Percentiles rank a stretch among this genome's conserved stretches.
Evolutionary conservation across 2,329 filamentous ascomycete species (phyloP).

Genomic region (Fusarium lyarnte): DNA sequence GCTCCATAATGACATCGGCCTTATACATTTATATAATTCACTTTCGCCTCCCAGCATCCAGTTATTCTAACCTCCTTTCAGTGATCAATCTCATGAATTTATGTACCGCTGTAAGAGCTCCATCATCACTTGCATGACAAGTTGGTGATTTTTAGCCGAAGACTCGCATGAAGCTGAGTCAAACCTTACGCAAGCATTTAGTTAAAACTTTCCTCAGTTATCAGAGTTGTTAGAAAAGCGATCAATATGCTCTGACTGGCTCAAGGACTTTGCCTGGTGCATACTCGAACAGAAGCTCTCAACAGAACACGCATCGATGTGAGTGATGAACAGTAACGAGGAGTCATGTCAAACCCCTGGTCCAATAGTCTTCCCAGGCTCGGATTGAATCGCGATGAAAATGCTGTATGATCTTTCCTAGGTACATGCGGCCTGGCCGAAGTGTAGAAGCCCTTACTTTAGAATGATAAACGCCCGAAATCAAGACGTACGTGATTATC

Average conservation of each 20-base stretch:
- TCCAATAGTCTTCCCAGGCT: not conserved
- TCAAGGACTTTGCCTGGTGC: not conserved
- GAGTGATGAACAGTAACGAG: not conserved
- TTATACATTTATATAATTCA: not conserved
- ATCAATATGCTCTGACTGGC: not conserved
- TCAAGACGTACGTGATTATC: not conserved
- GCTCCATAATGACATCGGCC: not conserved
- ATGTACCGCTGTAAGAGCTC: not conserved
- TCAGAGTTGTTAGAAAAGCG: not conserved
- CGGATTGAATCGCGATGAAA: not conserved
- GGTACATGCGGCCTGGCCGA: not conserved
- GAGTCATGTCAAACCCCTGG: not conserved
- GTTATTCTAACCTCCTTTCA: not conserved
- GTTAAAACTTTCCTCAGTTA: not conserved
- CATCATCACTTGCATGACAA: not conserved
- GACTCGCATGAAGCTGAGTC: not conserved
- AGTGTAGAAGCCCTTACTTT: not conserved
- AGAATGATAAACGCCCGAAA: not conserved
- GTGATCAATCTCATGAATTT: not conserved
- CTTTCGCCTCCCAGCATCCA: not conserved
- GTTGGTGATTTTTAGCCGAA: not conserved
- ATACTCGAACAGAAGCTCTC: not conserved
- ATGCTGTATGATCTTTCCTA: not conserved
- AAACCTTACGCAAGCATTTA: not conserved
- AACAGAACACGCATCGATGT: not conserved